Evolutionary conservation across 208 protist species (phyloP).

Genomic region (Trypanosoma cruzi): DNA sequence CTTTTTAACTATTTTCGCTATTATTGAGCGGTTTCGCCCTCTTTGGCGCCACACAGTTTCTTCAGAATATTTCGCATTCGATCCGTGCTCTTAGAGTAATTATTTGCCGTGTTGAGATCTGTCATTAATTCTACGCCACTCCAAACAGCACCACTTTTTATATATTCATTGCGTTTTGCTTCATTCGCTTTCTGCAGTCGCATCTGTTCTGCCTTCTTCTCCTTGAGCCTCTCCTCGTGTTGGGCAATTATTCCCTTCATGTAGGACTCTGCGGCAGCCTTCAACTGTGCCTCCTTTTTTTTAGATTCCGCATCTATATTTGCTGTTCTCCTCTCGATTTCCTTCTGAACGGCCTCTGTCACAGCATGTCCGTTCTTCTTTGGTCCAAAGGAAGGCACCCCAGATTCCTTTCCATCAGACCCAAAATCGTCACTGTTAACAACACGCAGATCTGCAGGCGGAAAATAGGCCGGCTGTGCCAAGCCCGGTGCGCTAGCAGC

Average conservation of each 20-base stretch:
- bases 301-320: constrained; percentile 57
- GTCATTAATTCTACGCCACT: constrained; percentile 68
- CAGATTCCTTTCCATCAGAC: neutral
- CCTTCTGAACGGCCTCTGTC: constrained; percentile 57
- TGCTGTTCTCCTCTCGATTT: constrained; percentile 63
- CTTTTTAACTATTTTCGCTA: neutral
- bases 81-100: constrained; percentile 82
- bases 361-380: constrained; percentile 15
- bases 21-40: neutral
- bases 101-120: constrained; percentile 78
- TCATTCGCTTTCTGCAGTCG: constrained; percentile 51
- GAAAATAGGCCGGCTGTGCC: neutral
- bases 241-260: constrained; percentile 59
- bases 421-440: neutral
- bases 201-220: constrained; percentile 52
- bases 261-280: constrained; percentile 65
- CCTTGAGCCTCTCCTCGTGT: constrained; percentile 58
- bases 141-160: constrained; percentile 74
- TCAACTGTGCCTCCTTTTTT: constrained; percentile 60
- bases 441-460: neutral
- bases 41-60: constrained; percentile 35
- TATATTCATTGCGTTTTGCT: constrained; percentile 48
- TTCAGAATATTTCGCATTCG: constrained; percentile 74
- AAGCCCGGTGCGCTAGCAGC: too few species aligned
- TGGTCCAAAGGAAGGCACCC: neutral